Evolutionary conservation across 257 asterid species (phyloP), one percentile per base, ranked within the genome.

Genomic region (Verbena officinalis): DNA sequence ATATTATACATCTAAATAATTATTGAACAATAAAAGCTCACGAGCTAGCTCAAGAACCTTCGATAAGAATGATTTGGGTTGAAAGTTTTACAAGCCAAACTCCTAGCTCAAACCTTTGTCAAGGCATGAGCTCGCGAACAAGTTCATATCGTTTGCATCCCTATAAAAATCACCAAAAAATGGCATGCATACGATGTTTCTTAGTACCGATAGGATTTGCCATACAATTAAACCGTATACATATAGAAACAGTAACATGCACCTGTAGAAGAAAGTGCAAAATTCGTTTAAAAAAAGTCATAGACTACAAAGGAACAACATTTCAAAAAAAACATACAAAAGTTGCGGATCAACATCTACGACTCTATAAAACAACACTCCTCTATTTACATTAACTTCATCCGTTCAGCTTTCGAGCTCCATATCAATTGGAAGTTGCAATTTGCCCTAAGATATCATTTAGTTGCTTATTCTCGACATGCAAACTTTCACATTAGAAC

Each of bases 351-450:
- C 36, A 30, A n/a, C n/a, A n/a, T n/a, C n/a, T n/a, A 27, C 33
- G 5, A 27, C 2, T 2, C 33, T 27, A 60, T 11, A 23, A 34
- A 43, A 51, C 51, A 39, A 30, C 72, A 34, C 13, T 9, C 39
- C 20, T 49, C 53, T 79, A 79, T 75, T 10, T 72, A 75, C 78
- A 75, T 57, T 13, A 11, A 55, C 42, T 64, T 62, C 27, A 55
- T 16, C 24, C 17, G 19, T 40, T 22, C 15, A 59, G 39, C 11
- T 27, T 17, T 64, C 33, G 61, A 73, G 66, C 81, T 31, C 40
- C 51, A 50, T 17, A 46, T 45, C 27, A 51, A 54, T 17, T 55
- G 64, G 59, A 16, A 45, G 20, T 59, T 57, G 9, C 22, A 39
- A 23, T 49, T 9, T 30, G 17, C 68, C 39, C 34, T 17, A 27